A percentile compares a stretch with the other conserved stretches of the same genome.
Evolutionary conservation across 306 rosid genomes (phyloP).

Genomic region (Fragaria iinumae): DNA sequence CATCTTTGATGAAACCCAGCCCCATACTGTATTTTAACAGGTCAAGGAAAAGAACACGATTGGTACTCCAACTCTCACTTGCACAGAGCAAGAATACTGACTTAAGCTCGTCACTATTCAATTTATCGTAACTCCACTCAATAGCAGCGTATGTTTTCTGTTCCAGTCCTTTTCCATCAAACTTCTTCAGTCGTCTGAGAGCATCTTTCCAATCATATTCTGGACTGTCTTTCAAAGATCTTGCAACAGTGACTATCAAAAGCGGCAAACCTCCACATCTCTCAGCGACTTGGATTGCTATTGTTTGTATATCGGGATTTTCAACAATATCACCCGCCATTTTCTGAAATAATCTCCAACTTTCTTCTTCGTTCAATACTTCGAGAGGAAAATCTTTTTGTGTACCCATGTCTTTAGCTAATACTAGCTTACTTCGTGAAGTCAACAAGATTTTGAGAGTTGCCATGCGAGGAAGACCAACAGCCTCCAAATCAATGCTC

Average conservation of each 20-base stretch:
- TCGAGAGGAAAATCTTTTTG: constrained; percentile 25
- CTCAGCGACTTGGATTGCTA: constrained; percentile 24
- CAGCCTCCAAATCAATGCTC: constrained; percentile 18
- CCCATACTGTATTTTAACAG: constrained; percentile 34
- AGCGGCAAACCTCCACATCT: constrained; percentile 42
- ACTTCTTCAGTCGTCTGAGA: constrained; percentile 1
- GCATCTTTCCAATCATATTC: background rate
- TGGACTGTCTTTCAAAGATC: constrained; percentile 7
- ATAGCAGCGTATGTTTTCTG: constrained; percentile 7
- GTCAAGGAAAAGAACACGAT: background rate
- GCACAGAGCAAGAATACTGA: constrained; percentile 28
- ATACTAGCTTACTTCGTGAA: constrained; percentile 24
- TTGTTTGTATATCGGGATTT: background rate
- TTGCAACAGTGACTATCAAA: constrained; percentile 38
- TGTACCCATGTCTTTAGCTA: constrained; percentile 22
- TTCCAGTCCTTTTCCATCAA: background rate
- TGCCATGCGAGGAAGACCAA: constrained; percentile 32
- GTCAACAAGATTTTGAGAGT: constrained; percentile 32
- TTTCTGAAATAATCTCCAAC: constrained; percentile 30
- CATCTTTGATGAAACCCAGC: constrained; percentile 17
- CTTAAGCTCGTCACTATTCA: constrained; percentile 15
- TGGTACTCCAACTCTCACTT: background rate
- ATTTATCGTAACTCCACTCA: constrained; percentile 23
- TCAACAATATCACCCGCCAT: constrained; percentile 11
- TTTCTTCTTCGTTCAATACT: constrained; percentile 23